phyloP scores from a whole-genome alignment of 345 rosid species.

The Dipteronia sinensis region DNA sequence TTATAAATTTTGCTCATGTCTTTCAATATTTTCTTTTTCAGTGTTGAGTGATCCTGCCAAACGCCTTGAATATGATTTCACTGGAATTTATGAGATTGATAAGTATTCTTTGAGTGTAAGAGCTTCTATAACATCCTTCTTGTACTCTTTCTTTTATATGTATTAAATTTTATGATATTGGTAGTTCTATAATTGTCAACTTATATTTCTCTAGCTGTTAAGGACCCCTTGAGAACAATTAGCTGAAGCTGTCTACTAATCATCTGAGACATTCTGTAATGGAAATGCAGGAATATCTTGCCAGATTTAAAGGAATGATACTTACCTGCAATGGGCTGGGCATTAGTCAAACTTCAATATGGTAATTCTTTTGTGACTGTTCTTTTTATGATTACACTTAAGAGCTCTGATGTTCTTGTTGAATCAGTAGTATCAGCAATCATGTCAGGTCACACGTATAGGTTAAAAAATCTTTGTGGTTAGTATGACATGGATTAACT shows the following conservation, averaged over 20 bases:
- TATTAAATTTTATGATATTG: constrained; percentile 5
- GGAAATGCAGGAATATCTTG: constrained; percentile 70
- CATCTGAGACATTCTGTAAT: constrained; percentile 15
- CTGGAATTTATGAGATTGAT: constrained; percentile 77
- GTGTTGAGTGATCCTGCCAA: constrained; percentile 75
- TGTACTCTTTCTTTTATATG: background rate
- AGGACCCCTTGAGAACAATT: background rate
- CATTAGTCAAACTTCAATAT: constrained; percentile 58
- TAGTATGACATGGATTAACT: constrained; percentile 5
- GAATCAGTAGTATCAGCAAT: background rate
- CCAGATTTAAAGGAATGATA: constrained; percentile 89
- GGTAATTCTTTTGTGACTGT: constrained; percentile 40
- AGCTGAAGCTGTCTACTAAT: constrained; percentile 7
- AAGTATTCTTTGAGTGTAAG: constrained; percentile 79
- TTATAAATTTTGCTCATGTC: constrained; percentile 8
- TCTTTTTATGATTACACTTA: background rate
- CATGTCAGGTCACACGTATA: background rate
- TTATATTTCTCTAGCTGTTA: constrained; percentile 5
- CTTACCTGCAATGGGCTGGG: constrained; percentile 94
- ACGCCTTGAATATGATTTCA: constrained; percentile 77
- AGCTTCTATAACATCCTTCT: background rate
- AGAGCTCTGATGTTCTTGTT: background rate
- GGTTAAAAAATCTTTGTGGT: background rate
- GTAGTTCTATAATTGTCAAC: background rate
- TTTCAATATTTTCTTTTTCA: constrained; percentile 34